Base-by-base conservation (phyloP, 2,329 filamentous ascomycete genomes). In the Ascochyta lentis region DNA sequence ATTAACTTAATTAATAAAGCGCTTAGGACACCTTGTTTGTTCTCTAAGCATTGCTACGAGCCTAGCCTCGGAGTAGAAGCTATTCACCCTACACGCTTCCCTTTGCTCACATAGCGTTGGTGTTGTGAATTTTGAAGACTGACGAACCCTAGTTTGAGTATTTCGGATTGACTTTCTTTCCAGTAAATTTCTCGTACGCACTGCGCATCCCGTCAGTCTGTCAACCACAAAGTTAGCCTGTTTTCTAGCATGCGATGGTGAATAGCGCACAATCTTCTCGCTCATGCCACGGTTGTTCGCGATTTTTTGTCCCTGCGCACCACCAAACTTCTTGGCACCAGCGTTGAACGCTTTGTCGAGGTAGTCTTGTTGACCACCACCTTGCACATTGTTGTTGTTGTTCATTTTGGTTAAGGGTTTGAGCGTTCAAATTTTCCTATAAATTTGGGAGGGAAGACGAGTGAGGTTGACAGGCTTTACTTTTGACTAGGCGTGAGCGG, bases 131-230 rank as follows among this genome's bases (percentile, higher is more conserved):
- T 19, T 19, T 19, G 19, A 19, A 19, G 19, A 19, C 19, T 19
- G 19, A 19, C 19, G 19, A 19, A 19, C 19, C 19, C 19, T 77
- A 82, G 65, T 81, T 81, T 22, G 79, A 81, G 66, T 79, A 69
- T 70, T 83, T 82, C 4, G 78, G 68, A 13, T 80, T 76, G 12
- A 83, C 75, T 13, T 82, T 68, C 64, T 79, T 80, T 37, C 79
- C 83, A 55, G 81, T 83, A 2, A 68, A 49, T 65, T 81, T 81
- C 67, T 85, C 82, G 42, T 82, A 84, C 49, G 78, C 62, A 6
- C 72, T 75, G 52, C 83, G 76, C 5, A 76, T 77, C 27, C 74
- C 71, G 63, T 85, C 83, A 49, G 82, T 84, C 71, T 74, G 44
- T 50, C 1, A 22, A 16, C 23, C 27, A 10, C 4, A 5, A 33